Base-by-base conservation (phyloP, 176 grass and related monocot species). In the Bolboschoenus planiculmis region DNA sequence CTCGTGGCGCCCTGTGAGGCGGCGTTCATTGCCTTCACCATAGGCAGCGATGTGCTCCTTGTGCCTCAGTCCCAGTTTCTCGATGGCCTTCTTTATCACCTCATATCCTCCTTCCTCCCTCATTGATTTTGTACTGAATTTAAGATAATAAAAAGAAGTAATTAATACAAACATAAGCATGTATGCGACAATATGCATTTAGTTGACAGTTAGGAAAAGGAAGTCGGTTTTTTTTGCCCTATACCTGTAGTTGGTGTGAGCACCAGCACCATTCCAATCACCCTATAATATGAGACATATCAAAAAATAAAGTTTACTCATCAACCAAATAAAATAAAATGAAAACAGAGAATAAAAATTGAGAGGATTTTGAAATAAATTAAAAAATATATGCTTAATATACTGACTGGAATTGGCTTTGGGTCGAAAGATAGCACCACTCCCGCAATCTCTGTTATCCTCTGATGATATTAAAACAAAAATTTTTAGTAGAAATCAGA, bases 161-260 rank as follows among this genome's bases (percentile, higher is more conserved):
- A 46, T 7, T 4, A 55, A 6, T 59, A 64, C 13, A 20, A 33
- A 21, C 16, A 42, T 5, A 16, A 54, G 50, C 2, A 51, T 54
- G 50, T 54, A 15, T 54, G 16, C 2, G 5, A n/a, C n/a, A 59
- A 27, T 11, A 26, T 10, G 34, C 14, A 54, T 60, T n/a, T n/a
- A 57, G 4, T 7, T 3, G 23, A 21, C 11, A 66, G 62, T 66
- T 13, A 66, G 31, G 11, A 18, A 34, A 14, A 36, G 15, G 31
- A 46, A 74, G 6, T 21, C 30, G 24, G 46, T 10, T 4, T 44
- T 16, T 39, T 4, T 4, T 5, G 31, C 2, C 8, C 47, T 15
- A 70, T 78, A 94, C 94, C 94, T 94, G 90, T 86, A 97, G 73
- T 97, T 97, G 0, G 88, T 90, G 88, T 94, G 94, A 29, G 91